Conservation (phyloP, 495 filamentous ascomycete genomes). For the Physcia stellaris region DNA sequence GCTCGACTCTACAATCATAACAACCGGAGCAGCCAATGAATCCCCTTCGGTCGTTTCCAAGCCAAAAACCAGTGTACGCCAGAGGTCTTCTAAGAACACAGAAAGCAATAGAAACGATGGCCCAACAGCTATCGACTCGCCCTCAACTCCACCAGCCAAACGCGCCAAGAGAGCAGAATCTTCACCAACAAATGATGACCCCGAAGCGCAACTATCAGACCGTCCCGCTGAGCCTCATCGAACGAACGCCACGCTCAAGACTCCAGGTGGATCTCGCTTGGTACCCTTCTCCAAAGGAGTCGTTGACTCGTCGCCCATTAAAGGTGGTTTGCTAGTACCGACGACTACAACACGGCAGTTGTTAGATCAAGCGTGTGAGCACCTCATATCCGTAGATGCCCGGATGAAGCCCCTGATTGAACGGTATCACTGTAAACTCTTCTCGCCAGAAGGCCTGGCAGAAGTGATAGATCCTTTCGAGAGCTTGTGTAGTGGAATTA, state of each 20-base stretch:
- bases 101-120: no score
- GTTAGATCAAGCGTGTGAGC: slow-evolving; percentile 61
- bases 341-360: slow-evolving; percentile 57
- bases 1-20: no score
- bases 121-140: no score
- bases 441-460: slow-evolving; percentile 67
- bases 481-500: slow-evolving; percentile 70
- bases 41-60: no score
- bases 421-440: slow-evolving; percentile 59
- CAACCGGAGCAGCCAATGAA: no score
- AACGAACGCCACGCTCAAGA: slow-evolving; percentile 67
- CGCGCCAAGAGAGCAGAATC: background rate
- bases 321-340: slow-evolving; percentile 31
- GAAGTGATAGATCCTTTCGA: slow-evolving; percentile 83
- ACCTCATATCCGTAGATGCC: slow-evolving; percentile 64
- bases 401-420: slow-evolving; percentile 62
- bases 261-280: slow-evolving; percentile 60
- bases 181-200: no score
- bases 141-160: slow-evolving; percentile 1
- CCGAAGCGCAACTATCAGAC: no score
- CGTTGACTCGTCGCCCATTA: slow-evolving; percentile 44
- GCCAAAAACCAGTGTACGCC: no score
- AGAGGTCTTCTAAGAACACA: no score
- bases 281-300: slow-evolving; percentile 37
- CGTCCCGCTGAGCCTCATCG: slow-evolving; percentile 48